Evolutionary conservation across 108 stramenopile species (phyloP), one percentile per base, ranked within the genome.

Genomic region (Fragilaria crotonensis): DNA sequence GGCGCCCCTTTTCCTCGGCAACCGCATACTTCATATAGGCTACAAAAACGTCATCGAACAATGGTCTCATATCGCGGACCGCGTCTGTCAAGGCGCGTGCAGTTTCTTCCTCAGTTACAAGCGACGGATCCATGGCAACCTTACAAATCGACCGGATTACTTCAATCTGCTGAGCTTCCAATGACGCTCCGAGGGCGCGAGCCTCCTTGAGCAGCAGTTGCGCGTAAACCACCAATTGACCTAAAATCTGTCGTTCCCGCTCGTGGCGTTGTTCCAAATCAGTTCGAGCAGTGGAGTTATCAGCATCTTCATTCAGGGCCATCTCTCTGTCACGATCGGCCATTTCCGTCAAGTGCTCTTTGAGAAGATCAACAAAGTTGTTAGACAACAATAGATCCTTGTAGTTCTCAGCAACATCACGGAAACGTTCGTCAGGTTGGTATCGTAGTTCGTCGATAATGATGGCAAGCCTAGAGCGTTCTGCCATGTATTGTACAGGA

Each of bases 1-100:
- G 60, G 21, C 75, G 66, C n/a, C 64, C 88, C 62, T 93, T 84
- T 60, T 93, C 92, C 46, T 93, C 92, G 1, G 80, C 87, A 58
- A 93, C 85, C 22, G 92, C 92, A 59, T 82, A 93, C 57, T 93
- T 93, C 30, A 93, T 55, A 60, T 93, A 93, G 31, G 86, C 92
- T 30, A 93, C 80, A 64, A 93, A 90, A 1, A 70, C 53, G 55
- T 93, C 88, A 67, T 93, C 92, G 22, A 93, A 63, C 26, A 93
- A 63, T 4, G 92, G 85, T 44, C 85, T 76, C 86, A 93, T 89
- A 54, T 89, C 88, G 21, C 86, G 59, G 2, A 93, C 92, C 27
- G 84, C 84, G 46, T 93, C 92, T 0, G 80, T 80, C 30, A 93
- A 61, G 31, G 92, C 92, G 19, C 67, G 67, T 19, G 92, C 77